These are phyloP conservation scores for Cyanidiococcus yangmingshanensis DNA, from an alignment of 23 red algal genomes.

Conservation along the genomic window DNA sequence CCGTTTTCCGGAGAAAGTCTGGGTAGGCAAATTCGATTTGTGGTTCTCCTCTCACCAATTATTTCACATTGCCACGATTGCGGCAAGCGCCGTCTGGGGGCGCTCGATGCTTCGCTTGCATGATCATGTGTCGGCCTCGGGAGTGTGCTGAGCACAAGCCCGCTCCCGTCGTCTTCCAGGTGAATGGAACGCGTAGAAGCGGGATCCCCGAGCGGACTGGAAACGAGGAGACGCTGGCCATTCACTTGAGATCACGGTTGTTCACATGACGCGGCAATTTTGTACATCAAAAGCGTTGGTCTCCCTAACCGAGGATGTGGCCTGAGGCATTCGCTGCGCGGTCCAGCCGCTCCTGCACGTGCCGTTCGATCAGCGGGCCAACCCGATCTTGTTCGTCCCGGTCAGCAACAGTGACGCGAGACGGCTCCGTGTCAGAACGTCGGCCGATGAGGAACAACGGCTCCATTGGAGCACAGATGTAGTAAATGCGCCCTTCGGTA, in stretches of 20 bases:
- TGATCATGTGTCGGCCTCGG: neutral
- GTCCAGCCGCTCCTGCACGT: neutral
- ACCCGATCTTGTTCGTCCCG: neutral
- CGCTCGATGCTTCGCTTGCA: slow-evolving; percentile 14
- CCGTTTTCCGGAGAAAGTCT: neutral
- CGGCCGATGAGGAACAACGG: slow-evolving; percentile 2
- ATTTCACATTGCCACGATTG: neutral
- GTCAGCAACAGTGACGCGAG: neutral
- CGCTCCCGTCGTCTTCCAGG: too few species aligned
- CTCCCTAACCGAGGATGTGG: neutral
- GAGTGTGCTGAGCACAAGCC: neutral
- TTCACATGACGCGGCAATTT: too few species aligned
- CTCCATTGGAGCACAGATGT: neutral
- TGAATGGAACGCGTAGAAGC: too few species aligned
- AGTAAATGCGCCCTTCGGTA: neutral
- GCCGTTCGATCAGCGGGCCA: neutral
- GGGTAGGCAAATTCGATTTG: neutral
- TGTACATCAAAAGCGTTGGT: too few species aligned
- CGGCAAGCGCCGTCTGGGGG: slow-evolving; percentile 1
- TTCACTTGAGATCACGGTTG: too few species aligned
- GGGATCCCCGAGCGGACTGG: too few species aligned
- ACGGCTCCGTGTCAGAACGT: neutral
- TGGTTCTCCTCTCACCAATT: neutral
- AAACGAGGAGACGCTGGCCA: too few species aligned
- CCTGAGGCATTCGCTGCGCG: neutral